Conservation (phyloP, 768 basidiomycete genomes). For the Trametes cingulata region DNA sequence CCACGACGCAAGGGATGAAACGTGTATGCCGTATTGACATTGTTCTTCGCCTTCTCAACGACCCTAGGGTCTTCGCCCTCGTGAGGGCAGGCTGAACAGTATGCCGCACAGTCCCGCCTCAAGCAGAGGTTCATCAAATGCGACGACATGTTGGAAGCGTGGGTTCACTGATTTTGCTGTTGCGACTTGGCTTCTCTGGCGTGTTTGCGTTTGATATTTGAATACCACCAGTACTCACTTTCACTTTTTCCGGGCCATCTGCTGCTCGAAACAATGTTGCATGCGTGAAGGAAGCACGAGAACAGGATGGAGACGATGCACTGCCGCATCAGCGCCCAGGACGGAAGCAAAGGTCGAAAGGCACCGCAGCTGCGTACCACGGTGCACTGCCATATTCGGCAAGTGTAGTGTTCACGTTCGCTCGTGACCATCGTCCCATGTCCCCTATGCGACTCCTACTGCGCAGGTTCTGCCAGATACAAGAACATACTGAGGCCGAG, state of each 20-base stretch:
- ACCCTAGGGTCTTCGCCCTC: neutral
- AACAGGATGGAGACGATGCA: neutral
- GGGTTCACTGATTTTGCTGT: neutral
- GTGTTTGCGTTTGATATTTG: neutral
- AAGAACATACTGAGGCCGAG: too few species aligned
- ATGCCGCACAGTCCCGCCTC: slow-evolving; percentile 6
- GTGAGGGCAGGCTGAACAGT: slow-evolving; percentile 11
- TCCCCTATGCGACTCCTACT: neutral
- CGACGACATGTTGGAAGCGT: neutral
- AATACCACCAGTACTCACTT: neutral
- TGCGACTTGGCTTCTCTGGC: neutral
- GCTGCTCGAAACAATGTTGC: neutral
- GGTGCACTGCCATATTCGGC: slow-evolving; percentile 6
- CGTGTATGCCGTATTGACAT: slow-evolving; percentile 4
- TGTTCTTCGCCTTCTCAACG: slow-evolving; percentile 6
- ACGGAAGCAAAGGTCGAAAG: neutral
- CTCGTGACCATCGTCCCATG: neutral
- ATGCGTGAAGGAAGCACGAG: neutral
- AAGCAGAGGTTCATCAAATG: neutral
- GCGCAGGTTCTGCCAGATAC: neutral
- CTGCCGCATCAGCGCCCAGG: slow-evolving; percentile 11
- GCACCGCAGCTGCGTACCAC: neutral
- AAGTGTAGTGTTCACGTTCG: slow-evolving; percentile 12
- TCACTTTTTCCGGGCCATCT: neutral
- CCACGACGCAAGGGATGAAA: slow-evolving; percentile 2